Percentiles rank a stretch among this genome's conserved stretches.
Evolutionary conservation across 2,329 filamentous ascomycete species (phyloP).

Genomic region (Zelopaecilomyces penicillatus): DNA sequence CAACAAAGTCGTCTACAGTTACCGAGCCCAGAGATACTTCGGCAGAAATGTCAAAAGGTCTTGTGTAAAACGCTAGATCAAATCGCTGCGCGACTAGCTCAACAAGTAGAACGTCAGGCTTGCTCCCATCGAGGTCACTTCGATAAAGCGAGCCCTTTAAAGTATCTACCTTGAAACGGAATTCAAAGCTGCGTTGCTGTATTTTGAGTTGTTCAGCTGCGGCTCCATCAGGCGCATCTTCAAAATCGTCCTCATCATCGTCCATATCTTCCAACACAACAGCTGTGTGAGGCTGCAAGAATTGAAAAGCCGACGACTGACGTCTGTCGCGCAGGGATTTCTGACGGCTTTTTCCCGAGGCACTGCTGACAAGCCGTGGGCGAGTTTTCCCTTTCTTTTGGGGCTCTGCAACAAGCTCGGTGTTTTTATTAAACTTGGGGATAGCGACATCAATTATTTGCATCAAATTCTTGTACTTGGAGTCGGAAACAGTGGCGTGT

Average conservation of each 20-base stretch:
- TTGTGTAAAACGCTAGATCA: conserved; percentile 75
- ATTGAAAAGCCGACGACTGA: conserved; percentile 65
- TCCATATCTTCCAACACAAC: conserved; percentile 74
- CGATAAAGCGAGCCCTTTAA: conserved; percentile 87
- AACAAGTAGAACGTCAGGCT: conserved; percentile 73
- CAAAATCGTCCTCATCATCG: conserved; percentile 56
- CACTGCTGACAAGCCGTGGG: conserved; percentile 37
- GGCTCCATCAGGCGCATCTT: conserved; percentile 55
- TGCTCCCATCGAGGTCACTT: conserved; percentile 69
- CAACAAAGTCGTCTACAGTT: conserved; percentile 90
- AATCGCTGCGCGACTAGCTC: conserved; percentile 89
- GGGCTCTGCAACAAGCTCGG: background rate
- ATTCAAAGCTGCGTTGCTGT: conserved; percentile 87
- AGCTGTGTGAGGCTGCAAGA: conserved; percentile 62
- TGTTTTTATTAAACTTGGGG: conserved; percentile 59
- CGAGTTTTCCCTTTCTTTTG: conserved; percentile 18
- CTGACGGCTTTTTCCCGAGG: conserved; percentile 34
- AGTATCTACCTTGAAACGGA: conserved; percentile 92
- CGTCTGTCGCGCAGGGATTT: conserved; percentile 41
- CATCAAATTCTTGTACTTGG: conserved; percentile 97
- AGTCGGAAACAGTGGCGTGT: conserved; percentile 85
- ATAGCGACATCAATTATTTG: conserved; percentile 91
- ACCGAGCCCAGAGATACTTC: conserved; percentile 82
- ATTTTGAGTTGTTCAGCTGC: conserved; percentile 55
- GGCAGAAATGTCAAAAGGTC: conserved; percentile 86